These are phyloP conservation scores for Aegle marmelos DNA, from an alignment of 345 rosid genomes.

Conservation along the genomic window DNA sequence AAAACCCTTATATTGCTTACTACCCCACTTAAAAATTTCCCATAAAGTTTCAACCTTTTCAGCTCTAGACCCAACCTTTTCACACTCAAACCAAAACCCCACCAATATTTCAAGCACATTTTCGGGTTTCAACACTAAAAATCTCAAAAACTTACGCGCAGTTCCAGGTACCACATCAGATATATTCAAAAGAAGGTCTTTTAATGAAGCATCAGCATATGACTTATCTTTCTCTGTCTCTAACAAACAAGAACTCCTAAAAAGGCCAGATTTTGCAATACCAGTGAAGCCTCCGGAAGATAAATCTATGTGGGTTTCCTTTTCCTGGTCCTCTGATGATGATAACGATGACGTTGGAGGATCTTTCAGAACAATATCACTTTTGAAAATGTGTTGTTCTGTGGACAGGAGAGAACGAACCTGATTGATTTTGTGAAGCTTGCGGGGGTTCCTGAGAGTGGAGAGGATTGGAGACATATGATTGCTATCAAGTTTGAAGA, in stretches of 20 bases:
- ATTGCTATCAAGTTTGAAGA: not conserved
- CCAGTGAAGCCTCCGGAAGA: constrained; percentile 27
- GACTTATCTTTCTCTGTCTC: constrained; percentile 21
- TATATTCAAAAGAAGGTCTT: constrained; percentile 50
- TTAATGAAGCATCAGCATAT: constrained; percentile 33
- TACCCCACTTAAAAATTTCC: constrained; percentile 56
- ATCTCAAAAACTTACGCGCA: constrained; percentile 53
- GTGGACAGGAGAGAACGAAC: constrained; percentile 21
- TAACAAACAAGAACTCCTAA: constrained; percentile 19
- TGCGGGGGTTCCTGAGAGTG: constrained; percentile 18
- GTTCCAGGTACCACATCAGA: constrained; percentile 55
- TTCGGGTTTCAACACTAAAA: constrained; percentile 41
- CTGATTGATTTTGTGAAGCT: constrained; percentile 24
- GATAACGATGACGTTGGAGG: constrained; percentile 17
- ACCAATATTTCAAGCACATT: constrained; percentile 55
- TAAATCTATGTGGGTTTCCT: constrained; percentile 25
- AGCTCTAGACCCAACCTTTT: constrained; percentile 29
- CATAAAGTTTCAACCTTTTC: constrained; percentile 62
- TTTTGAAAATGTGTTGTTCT: constrained; percentile 7
- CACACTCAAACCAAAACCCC: constrained; percentile 44
- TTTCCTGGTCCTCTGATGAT: constrained; percentile 6
- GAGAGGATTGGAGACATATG: constrained; percentile 40
- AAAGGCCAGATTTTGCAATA: constrained; percentile 29
- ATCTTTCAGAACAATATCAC: constrained; percentile 12
- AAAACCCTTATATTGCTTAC: constrained; percentile 40